Conservation (phyloP, 179 eudicot species). For the Nepenthes alata region DNA sequence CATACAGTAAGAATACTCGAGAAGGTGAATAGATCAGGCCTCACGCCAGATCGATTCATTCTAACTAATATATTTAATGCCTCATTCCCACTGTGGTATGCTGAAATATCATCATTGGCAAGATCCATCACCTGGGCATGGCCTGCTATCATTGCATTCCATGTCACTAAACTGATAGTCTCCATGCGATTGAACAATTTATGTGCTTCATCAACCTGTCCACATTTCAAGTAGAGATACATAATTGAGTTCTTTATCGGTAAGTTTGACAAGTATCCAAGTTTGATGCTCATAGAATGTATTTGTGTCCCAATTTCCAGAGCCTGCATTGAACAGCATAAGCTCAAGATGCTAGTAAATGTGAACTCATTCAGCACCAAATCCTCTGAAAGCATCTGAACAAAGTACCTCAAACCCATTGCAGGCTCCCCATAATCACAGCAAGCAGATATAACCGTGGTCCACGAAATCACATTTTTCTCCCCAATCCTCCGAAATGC, state of each 20-base stretch:
- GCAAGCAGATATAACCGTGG: conserved; percentile 48
- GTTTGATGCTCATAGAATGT: conserved; percentile 53
- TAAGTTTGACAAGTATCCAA: conserved; percentile 36
- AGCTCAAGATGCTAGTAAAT: conserved; percentile 48
- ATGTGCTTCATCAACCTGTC: conserved; percentile 40
- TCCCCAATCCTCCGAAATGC: conserved; percentile 39
- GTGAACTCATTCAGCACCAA: conserved; percentile 58
- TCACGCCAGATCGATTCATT: conserved; percentile 37
- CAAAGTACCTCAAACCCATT: conserved; percentile 43
- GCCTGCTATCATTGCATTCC: conserved; percentile 83
- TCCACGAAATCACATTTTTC: conserved; percentile 79
- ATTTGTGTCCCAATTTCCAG: conserved; percentile 42
- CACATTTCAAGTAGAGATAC: conserved; percentile 65
- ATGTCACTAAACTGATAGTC: conserved; percentile 40
- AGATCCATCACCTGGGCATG: conserved; percentile 57
- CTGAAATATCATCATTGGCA: conserved; percentile 30
- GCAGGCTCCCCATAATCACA: conserved; percentile 48
- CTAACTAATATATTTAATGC: conserved; percentile 38
- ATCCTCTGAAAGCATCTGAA: conserved; percentile 42
- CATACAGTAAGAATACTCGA: conserved; percentile 57
- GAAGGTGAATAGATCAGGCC: conserved; percentile 56
- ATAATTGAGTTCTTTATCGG: conserved; percentile 43
- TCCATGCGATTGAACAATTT: conserved; percentile 46
- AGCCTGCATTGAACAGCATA: conserved; percentile 49
- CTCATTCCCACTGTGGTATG: conserved; percentile 38